These are phyloP conservation scores for Alternaria atra DNA, from an alignment of 2,329 filamentous ascomycete genomes.

Conservation along the genomic window DNA sequence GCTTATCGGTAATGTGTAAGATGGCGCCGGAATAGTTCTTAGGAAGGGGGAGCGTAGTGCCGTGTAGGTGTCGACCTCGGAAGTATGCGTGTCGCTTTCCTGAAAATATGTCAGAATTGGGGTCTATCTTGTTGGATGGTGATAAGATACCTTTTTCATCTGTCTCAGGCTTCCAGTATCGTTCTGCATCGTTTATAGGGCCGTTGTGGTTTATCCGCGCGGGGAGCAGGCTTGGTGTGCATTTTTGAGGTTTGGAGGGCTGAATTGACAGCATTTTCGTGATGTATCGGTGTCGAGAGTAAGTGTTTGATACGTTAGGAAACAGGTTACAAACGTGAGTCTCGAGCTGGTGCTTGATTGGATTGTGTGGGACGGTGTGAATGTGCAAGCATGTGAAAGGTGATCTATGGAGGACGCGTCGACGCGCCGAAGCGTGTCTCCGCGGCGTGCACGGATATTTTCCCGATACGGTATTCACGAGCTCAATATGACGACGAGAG, in stretches of 20 bases:
- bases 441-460: slow-evolving; percentile 12
- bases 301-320: too few species aligned
- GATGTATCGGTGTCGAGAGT: background rate
- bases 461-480: background rate
- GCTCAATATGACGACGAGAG: slow-evolving; percentile 15
- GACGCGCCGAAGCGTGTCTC: slow-evolving; percentile 28
- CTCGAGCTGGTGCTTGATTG: background rate
- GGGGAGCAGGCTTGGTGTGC: slow-evolving; percentile 77
- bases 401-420: slow-evolving; percentile 18
- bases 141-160: slow-evolving; percentile 36
- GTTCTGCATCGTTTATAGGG: slow-evolving; percentile 67
- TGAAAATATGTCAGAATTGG: background rate
- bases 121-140: background rate
- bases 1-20: slow-evolving; percentile 41
- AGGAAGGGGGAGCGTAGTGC: slow-evolving; percentile 72
- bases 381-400: slow-evolving; percentile 1
- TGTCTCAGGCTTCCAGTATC: slow-evolving; percentile 74
- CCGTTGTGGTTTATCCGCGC: slow-evolving; percentile 84
- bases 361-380: background rate
- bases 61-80: slow-evolving; percentile 80
- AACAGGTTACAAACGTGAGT: too few species aligned
- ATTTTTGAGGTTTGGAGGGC: slow-evolving; percentile 47
- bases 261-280: slow-evolving; percentile 57
- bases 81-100: slow-evolving; percentile 35
- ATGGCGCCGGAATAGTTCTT: slow-evolving; percentile 70